phyloP scores from a whole-genome alignment of 169 alveolate genomes.

The Perkinsus chesapeaki region DNA sequence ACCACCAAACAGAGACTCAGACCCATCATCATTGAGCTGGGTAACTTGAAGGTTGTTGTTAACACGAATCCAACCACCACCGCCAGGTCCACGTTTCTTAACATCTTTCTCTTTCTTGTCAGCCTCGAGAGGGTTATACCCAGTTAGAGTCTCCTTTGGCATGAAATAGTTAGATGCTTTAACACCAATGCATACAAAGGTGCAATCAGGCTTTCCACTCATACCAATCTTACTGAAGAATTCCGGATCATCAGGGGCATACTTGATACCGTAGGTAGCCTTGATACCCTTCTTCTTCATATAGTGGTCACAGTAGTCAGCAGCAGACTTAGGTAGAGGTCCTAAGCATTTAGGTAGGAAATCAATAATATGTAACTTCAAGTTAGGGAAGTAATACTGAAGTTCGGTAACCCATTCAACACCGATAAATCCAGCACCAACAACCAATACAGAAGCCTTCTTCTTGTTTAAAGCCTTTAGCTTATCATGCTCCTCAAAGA shows the following conservation, averaged over 20 bases:
- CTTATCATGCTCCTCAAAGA: conserved; percentile 31
- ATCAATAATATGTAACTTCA: conserved; percentile 27
- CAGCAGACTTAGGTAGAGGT: conserved; percentile 31
- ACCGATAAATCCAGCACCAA: conserved; percentile 36
- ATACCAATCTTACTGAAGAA: conserved; percentile 30
- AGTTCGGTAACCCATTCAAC: conserved; percentile 38
- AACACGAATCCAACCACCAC: conserved; percentile 39
- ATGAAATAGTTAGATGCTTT: conserved; percentile 37
- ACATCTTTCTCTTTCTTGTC: neutral
- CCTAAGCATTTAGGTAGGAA: conserved; percentile 31
- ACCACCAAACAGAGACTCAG: conserved; percentile 16
- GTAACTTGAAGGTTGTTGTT: conserved; percentile 30
- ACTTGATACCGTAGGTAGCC: conserved; percentile 18
- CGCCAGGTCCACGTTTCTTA: conserved; percentile 31
- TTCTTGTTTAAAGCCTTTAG: conserved; percentile 9
- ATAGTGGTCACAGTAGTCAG: conserved; percentile 27
- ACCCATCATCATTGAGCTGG: conserved; percentile 5
- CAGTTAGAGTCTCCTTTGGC: conserved; percentile 26
- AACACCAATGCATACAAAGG: conserved; percentile 34
- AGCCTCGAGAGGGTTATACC: conserved; percentile 4
- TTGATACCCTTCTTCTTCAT: conserved; percentile 26
- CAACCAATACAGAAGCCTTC: conserved; percentile 20
- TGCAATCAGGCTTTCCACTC: conserved; percentile 26
- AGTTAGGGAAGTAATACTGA: conserved; percentile 25
- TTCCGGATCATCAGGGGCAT: conserved; percentile 24